These are phyloP conservation scores for Lactarius deliciosus DNA, from an alignment of 768 basidiomycete species.

Conservation along the genomic window DNA sequence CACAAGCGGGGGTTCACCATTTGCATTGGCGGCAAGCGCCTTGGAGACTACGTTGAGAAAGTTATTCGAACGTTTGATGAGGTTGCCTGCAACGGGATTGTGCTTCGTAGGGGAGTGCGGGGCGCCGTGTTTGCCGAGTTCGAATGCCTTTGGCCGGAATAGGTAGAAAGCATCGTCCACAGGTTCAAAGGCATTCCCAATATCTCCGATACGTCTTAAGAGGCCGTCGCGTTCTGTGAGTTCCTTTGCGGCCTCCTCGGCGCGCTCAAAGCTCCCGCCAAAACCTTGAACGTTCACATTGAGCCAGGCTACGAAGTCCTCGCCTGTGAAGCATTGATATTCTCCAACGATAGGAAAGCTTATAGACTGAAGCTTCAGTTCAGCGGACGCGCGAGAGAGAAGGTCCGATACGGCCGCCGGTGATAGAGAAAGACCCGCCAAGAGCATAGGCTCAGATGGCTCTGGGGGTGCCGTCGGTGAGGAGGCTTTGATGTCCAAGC, in stretches of 20 bases:
- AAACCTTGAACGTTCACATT: slow-evolving; percentile 75
- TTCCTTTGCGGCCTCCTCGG: slow-evolving; percentile 66
- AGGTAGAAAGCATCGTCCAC: slow-evolving; percentile 82
- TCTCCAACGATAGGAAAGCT: slow-evolving; percentile 80
- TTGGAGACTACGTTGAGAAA: slow-evolving; percentile 73
- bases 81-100: slow-evolving; percentile 48
- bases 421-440: slow-evolving; percentile 73
- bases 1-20: slow-evolving; percentile 64
- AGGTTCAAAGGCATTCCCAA: slow-evolving; percentile 78
- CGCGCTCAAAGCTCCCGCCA: slow-evolving; percentile 72
- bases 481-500: slow-evolving; percentile 38
- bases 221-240: slow-evolving; percentile 54
- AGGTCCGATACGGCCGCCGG: slow-evolving; percentile 66
- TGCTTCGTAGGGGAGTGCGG: slow-evolving; percentile 36
- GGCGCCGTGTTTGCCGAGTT: slow-evolving; percentile 45
- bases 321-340: slow-evolving; percentile 84
- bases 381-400: slow-evolving; percentile 65
- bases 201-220: slow-evolving; percentile 74
- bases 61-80: slow-evolving; percentile 67
- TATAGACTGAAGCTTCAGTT: slow-evolving; percentile 68
- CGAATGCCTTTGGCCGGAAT: slow-evolving; percentile 79
- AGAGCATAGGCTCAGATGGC: slow-evolving; percentile 55
- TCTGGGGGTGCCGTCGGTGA: slow-evolving; percentile 40
- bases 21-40: slow-evolving; percentile 51
- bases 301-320: slow-evolving; percentile 86